A percentile compares a stretch with the other conserved stretches of the same genome.
Evolutionary conservation across 1,284 basidiomycete species (phyloP).

Genomic region (Vanrija sp.): DNA sequence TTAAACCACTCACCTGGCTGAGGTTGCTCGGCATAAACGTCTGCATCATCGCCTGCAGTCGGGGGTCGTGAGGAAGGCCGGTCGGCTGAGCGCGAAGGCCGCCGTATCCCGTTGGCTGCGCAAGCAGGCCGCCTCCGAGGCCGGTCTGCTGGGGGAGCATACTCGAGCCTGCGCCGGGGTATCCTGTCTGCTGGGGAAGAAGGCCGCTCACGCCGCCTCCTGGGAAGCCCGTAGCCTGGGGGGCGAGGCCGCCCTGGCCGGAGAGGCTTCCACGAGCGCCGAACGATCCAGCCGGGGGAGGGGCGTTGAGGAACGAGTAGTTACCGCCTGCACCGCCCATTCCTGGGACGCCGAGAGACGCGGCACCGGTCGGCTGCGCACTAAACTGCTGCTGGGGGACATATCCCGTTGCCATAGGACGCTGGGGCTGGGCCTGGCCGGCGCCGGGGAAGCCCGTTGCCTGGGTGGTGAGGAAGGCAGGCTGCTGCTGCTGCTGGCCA

Average conservation of each 20-base stretch:
- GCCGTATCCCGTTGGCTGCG: conserved; percentile 68
- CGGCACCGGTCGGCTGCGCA: background rate
- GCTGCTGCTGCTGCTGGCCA: conserved; percentile 24
- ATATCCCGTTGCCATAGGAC: conserved; percentile 56
- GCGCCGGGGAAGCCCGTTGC: conserved; percentile 32
- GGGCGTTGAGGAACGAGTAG: conserved; percentile 47
- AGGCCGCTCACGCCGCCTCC: conserved; percentile 33
- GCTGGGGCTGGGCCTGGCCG: conserved; percentile 31
- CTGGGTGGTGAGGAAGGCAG: conserved; percentile 26
- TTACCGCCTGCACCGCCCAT: conserved; percentile 18
- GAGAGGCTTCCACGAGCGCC: conserved; percentile 26
- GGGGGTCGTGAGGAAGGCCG: conserved; percentile 60
- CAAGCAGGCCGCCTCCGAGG: conserved; percentile 56
- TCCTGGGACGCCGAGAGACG: background rate
- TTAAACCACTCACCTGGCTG: conserved; percentile 35
- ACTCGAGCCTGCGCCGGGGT: conserved; percentile 24
- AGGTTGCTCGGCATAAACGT: conserved; percentile 68
- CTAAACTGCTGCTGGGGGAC: conserved; percentile 10
- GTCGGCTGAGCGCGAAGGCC: conserved; percentile 40
- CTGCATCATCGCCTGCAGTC: conserved; percentile 76
- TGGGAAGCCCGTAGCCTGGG: conserved; percentile 30
- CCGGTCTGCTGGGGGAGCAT: conserved; percentile 51
- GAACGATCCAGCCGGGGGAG: conserved; percentile 33
- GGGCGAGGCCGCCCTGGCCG: conserved; percentile 19
- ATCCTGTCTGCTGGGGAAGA: conserved; percentile 33